A percentile compares a stretch with the other conserved stretches of the same genome.
Evolutionary conservation across 2,329 filamentous ascomycete species (phyloP).

Genomic region (Trichoderma simmonsii): DNA sequence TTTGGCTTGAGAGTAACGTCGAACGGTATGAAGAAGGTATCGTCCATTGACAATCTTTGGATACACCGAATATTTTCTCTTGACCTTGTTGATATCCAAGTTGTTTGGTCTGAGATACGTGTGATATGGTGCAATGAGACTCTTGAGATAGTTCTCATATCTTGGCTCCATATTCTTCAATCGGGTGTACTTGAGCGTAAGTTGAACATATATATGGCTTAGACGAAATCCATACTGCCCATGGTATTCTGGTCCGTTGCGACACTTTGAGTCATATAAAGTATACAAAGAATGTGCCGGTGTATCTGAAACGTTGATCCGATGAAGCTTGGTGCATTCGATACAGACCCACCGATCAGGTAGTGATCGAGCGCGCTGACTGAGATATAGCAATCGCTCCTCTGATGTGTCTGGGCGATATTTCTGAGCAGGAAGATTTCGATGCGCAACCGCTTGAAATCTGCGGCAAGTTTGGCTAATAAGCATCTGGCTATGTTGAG

Average conservation of each 20-base stretch:
- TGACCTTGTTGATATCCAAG: neutral
- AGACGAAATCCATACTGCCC: neutral
- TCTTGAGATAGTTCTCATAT: slow-evolving; percentile 3
- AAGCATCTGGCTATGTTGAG: neutral
- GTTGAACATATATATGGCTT: slow-evolving; percentile 2
- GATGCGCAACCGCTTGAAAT: neutral
- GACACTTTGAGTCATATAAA: neutral
- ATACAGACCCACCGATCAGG: neutral
- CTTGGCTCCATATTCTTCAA: neutral
- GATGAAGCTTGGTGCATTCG: neutral
- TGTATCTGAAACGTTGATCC: neutral
- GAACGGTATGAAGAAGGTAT: slow-evolving; percentile 13
- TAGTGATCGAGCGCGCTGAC: neutral
- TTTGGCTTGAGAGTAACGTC: neutral
- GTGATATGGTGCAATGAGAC: neutral
- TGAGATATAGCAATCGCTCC: neutral
- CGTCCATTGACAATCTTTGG: slow-evolving; percentile 19
- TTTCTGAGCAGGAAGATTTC: neutral
- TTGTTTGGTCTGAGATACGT: too few species aligned
- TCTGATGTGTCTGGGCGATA: neutral
- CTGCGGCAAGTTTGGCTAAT: neutral
- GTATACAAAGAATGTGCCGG: neutral
- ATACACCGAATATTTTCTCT: neutral
- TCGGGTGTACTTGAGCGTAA: slow-evolving; percentile 8
- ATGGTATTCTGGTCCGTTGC: neutral